Evolutionary conservation across 2,329 filamentous ascomycete genomes (phyloP).

Genomic region (Diaporthe capsici): DNA sequence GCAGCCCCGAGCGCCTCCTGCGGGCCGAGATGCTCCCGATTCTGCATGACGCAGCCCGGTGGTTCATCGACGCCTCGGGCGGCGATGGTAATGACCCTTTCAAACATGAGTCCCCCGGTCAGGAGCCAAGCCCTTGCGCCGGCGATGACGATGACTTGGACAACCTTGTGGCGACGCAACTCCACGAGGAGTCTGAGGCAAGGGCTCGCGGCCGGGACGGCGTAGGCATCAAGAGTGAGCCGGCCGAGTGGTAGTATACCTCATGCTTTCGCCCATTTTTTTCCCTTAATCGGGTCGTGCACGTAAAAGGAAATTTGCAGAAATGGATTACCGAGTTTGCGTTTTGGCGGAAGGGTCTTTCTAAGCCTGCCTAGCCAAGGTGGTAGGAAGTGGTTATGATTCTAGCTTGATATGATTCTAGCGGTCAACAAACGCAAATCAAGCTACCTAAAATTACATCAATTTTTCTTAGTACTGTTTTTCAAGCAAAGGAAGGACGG

Average conservation of each 20-base stretch:
- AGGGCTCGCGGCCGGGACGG: neutral
- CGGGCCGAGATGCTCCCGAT: constrained; percentile 10
- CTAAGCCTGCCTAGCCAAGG: no score
- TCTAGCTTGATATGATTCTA: no score
- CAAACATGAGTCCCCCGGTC: neutral
- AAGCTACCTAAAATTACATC: neutral
- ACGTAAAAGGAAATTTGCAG: no score
- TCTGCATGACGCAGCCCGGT: neutral
- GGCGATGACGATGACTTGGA: neutral
- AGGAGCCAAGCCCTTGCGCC: neutral
- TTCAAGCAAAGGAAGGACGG: no score
- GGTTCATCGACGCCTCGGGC: neutral
- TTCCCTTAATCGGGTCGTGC: no score
- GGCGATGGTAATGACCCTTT: neutral
- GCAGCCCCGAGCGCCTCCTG: neutral
- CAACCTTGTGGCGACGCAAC: neutral
- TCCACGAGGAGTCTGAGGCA: neutral
- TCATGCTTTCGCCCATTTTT: no score
- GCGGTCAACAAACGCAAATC: no score
- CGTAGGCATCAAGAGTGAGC: neutral
- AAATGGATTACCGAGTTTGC: no score
- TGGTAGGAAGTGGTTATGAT: no score
- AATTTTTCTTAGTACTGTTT: no score
- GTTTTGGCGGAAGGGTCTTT: no score
- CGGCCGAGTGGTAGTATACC: neutral